Evolutionary conservation across 2,329 filamentous ascomycete genomes (phyloP).

Genomic region (Elsinoe perseae): DNA sequence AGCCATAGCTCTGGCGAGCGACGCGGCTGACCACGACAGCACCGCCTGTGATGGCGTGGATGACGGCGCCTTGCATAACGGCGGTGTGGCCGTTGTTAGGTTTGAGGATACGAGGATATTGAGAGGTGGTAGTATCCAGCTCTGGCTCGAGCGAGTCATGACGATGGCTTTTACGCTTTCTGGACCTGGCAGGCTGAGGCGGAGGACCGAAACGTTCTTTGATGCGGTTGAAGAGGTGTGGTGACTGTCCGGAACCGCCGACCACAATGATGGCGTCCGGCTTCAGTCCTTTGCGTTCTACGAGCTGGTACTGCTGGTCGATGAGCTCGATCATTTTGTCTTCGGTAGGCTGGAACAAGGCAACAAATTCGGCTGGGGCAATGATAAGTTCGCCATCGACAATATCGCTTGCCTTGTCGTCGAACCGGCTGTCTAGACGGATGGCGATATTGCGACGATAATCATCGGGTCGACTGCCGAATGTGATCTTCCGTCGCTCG

Average conservation of each 20-base stretch:
- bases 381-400: conserved; percentile 72
- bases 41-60: not conserved
- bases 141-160: not conserved
- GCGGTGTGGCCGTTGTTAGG: not conserved
- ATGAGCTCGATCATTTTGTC: conserved; percentile 40
- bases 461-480: conserved; percentile 71
- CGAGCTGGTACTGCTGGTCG: conserved; percentile 38
- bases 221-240: not conserved
- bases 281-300: conserved; percentile 27
- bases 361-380: conserved; percentile 59
- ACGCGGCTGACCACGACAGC: not conserved
- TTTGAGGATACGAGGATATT: not conserved
- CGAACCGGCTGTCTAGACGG: conserved; percentile 61
- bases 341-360: conserved; percentile 56
- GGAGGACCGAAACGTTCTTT: not conserved
- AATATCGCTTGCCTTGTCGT: conserved; percentile 66
- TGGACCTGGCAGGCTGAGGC: not conserved
- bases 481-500: conserved; percentile 76
- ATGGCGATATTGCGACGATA: conserved; percentile 60
- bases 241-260: not conserved
- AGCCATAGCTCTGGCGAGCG: not conserved
- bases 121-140: not conserved
- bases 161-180: not conserved
- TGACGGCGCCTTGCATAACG: not conserved
- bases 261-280: not conserved